A percentile compares a stretch with the other conserved stretches of the same genome.
These are phyloP conservation scores for Phaffomyces thermotolerans DNA, from an alignment of 805 yeast genomes.

Conservation along the genomic window DNA sequence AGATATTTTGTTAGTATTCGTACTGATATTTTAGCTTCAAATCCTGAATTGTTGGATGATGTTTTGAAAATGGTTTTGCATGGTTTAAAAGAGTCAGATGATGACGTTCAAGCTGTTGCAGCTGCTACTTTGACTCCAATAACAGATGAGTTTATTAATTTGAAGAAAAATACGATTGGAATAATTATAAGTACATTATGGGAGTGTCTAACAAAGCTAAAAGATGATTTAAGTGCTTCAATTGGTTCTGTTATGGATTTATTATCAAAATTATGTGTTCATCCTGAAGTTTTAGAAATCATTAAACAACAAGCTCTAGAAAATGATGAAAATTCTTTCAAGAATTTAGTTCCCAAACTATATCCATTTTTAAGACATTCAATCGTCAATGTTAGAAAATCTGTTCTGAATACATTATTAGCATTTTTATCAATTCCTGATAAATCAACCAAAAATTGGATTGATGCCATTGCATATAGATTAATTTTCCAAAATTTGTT, in stretches of 20 bases:
- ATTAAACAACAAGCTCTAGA: conserved; percentile 55
- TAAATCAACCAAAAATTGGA: conserved; percentile 57
- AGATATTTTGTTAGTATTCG: conserved; percentile 88
- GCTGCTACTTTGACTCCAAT: conserved; percentile 91
- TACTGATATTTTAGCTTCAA: conserved; percentile 61
- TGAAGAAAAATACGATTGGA: conserved; percentile 42
- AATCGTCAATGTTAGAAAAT: conserved; percentile 80
- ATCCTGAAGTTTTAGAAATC: conserved; percentile 64
- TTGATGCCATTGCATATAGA: conserved; percentile 64
- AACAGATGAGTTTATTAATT: conserved; percentile 74
- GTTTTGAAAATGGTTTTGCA: conserved; percentile 81
- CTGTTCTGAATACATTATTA: conserved; percentile 72
- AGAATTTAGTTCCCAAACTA: conserved; percentile 75
- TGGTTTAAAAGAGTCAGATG: conserved; percentile 75
- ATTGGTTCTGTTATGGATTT: conserved; percentile 95
- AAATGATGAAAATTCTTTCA: conserved; percentile 53
- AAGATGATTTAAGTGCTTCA: conserved; percentile 90
- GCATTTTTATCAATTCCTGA: conserved; percentile 65
- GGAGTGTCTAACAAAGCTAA: conserved; percentile 76
- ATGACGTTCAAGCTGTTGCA: conserved; percentile 95
- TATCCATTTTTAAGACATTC: conserved; percentile 94
- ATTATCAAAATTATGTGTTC: conserved; percentile 79
- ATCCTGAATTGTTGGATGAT: conserved; percentile 50
- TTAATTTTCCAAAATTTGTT: conserved; percentile 79
- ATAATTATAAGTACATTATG: conserved; percentile 66